Evolutionary conservation across 257 asterid genomes (phyloP), one percentile per base, ranked within the genome.

Genomic region (Plantago major): DNA sequence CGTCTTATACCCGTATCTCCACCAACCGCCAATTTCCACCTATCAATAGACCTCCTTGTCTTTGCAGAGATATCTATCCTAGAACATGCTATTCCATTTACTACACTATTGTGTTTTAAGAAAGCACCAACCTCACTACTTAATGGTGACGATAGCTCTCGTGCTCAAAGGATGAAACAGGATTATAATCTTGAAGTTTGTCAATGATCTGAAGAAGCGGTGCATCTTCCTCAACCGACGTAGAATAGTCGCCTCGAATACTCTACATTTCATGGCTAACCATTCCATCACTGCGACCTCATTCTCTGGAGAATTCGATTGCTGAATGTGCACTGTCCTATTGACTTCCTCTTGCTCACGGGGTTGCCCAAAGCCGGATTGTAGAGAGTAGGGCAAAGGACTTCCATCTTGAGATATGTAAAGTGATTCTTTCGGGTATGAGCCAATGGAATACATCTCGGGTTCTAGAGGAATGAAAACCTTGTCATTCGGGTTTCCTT

Each of bases 311-410:
- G 82, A 72, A 92, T 70, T 26, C 9, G 71, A 46, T 74, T 30
- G 44, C 98, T 1, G 95, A 75, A 72, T 62, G 80, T 6, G 80
- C 93, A 28, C 60, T 84, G 90, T 45, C 84, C 74, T 46, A 78
- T 68, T 11, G 84, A 79, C 56, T 78, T 77, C 48, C 93, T 79
- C 61, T 63, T 69, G 74, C 75, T 74, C 14, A 62, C 67, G 26
- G 93, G 62, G 91, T 83, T 26, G 93, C 95, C 95, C 98, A 89
- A 68, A 92, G 64, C 28, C 97, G 87, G 71, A 80, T 16, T 7
- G 92, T 76, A 55, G 79, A 81, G 46, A 82, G 82, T 44, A 92
- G 74, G 42, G 95, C 83, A 60, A 84, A 92, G 13, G 97, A 92
- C 15, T 86, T 89, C 43, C 76, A 81, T 61, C 98, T 65, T 79